Evolutionary conservation across 2,329 filamentous ascomycete genomes (phyloP).

Genomic region (Madurella fahalii): DNA sequence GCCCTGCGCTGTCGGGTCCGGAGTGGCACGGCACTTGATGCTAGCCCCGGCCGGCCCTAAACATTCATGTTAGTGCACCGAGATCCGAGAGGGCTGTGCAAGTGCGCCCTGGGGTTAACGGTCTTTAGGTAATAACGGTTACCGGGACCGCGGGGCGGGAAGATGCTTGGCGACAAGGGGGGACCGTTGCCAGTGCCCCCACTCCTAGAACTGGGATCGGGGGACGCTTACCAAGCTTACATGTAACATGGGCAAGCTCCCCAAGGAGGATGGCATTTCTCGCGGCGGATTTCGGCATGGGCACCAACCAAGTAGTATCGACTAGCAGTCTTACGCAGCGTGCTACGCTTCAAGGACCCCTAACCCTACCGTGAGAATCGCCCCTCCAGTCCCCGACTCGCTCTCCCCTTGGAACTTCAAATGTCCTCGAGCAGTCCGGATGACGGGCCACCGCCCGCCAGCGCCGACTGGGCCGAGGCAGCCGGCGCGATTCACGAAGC

Average conservation of each 20-base stretch:
- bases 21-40: too few species aligned
- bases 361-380: neutral
- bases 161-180: constrained; percentile 13
- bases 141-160: neutral
- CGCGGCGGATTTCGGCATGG: too few species aligned
- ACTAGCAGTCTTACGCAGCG: too few species aligned
- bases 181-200: constrained; percentile 3
- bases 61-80: too few species aligned
- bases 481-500: neutral
- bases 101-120: constrained; percentile 14
- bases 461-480: neutral
- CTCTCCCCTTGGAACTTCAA: neutral
- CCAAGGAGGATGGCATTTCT: too few species aligned
- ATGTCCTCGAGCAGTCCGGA: constrained; percentile 13
- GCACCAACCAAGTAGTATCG: too few species aligned
- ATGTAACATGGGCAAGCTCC: too few species aligned
- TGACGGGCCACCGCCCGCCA: neutral
- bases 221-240: constrained; percentile 3
- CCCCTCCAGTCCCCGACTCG: neutral
- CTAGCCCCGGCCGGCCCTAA: too few species aligned
- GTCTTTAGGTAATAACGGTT: neutral
- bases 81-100: neutral
- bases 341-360: neutral
- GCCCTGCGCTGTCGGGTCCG: too few species aligned
- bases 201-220: neutral